phyloP scores from a whole-genome alignment of 2,329 filamentous ascomycete species.

The Rhynchosporium agropyri region DNA sequence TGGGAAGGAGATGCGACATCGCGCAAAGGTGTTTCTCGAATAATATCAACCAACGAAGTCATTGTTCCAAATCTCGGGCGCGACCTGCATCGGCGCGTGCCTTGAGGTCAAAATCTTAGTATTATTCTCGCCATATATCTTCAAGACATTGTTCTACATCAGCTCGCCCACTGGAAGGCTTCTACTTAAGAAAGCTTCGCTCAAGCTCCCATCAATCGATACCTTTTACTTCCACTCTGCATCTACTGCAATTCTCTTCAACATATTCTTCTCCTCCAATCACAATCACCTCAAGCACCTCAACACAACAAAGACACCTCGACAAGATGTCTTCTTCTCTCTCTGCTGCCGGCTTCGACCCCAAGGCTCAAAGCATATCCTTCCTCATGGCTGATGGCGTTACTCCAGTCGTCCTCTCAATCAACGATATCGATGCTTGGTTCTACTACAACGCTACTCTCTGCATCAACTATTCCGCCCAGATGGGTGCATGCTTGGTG shows the following conservation, averaged over 20 bases:
- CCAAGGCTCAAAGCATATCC: slow-evolving; percentile 54
- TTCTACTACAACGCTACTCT: slow-evolving; percentile 51
- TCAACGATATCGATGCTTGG: slow-evolving; percentile 50
- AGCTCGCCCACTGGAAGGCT: neutral
- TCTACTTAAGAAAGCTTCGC: slow-evolving; percentile 7
- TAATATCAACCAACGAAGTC: slow-evolving; percentile 14
- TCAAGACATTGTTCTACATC: slow-evolving; percentile 15
- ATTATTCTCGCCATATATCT: slow-evolving; percentile 15
- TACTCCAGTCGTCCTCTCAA: slow-evolving; percentile 45
- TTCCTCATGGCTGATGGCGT: slow-evolving; percentile 49
- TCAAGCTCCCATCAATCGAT: neutral
- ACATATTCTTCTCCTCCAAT: slow-evolving; percentile 6
- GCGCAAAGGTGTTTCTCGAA: neutral
- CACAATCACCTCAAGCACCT: neutral
- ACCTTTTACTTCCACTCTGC: slow-evolving; percentile 10
- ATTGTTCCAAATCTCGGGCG: slow-evolving; percentile 7
- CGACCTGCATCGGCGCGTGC: too few relatives aligned
- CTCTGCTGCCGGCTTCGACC: slow-evolving; percentile 47
- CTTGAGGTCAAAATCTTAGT: slow-evolving; percentile 4
- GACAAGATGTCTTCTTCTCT: slow-evolving; percentile 31
- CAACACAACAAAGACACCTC: neutral
- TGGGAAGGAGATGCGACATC: too few relatives aligned
- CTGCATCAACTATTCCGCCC: slow-evolving; percentile 59
- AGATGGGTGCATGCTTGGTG: slow-evolving; percentile 61
- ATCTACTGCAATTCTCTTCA: slow-evolving; percentile 8